Conservation (phyloP, 192 early-diverging fungal genomes). For the Glomus cerebriforme region DNA sequence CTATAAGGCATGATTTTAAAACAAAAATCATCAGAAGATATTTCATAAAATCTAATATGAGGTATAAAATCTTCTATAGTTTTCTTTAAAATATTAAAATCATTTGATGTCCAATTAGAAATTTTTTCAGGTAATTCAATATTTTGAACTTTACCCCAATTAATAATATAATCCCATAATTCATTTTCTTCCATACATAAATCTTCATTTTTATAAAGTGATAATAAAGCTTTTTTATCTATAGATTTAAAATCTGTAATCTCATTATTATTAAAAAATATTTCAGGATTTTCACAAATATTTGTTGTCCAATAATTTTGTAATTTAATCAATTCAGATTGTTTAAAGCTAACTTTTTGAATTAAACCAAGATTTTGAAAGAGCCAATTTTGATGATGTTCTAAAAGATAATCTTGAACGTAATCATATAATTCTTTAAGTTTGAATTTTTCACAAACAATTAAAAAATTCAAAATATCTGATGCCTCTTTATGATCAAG, state of each 20-base stretch:
- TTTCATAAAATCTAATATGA: background rate
- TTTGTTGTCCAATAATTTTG: background rate
- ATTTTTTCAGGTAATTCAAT: background rate
- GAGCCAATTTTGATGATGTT: background rate
- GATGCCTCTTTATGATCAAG: background rate
- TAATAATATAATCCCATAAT: constrained; percentile 13
- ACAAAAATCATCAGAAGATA: background rate
- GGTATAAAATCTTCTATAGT: background rate
- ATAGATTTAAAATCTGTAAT: background rate
- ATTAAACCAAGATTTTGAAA: background rate
- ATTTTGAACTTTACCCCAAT: constrained; percentile 14
- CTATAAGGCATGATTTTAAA: background rate
- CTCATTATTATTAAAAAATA: constrained; percentile 6
- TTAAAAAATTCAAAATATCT: background rate
- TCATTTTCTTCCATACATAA: constrained; percentile 9
- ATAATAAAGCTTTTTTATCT: background rate
- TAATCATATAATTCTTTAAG: constrained; percentile 13
- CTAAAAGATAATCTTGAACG: background rate
- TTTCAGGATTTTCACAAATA: background rate
- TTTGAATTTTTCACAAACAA: constrained; percentile 1
- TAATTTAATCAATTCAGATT: background rate
- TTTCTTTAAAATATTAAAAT: background rate
- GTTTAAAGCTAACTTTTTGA: background rate
- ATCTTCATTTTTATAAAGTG: background rate
- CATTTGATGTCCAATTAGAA: background rate